These are phyloP conservation scores for Torulaspora indica DNA, from an alignment of 805 yeast genomes.

Conservation along the genomic window DNA sequence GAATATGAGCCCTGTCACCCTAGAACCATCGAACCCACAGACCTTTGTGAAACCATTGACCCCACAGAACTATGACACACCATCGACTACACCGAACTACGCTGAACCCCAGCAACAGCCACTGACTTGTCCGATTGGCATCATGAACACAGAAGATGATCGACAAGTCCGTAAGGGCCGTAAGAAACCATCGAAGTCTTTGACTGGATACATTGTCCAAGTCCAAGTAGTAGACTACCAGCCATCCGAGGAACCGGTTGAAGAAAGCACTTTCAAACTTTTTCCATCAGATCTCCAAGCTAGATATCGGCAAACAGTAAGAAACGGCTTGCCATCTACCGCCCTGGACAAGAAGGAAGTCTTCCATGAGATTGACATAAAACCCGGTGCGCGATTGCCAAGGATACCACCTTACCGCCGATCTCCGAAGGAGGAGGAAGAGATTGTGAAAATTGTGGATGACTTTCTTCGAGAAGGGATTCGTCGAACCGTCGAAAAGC, in stretches of 20 bases:
- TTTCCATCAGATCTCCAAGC: background rate
- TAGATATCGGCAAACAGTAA: background rate
- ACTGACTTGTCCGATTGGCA: too few species aligned
- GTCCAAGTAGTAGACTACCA: too few species aligned
- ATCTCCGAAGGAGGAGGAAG: background rate
- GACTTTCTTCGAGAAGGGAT: background rate
- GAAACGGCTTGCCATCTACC: background rate
- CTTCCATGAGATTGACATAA: background rate
- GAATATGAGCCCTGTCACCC: background rate
- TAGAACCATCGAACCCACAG: too few species aligned
- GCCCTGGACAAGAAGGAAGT: background rate
- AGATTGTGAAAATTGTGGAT: background rate
- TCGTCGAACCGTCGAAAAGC: constrained; percentile 8
- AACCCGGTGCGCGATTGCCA: background rate
- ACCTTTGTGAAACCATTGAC: too few species aligned
- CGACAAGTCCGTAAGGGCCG: too few species aligned
- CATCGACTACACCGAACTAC: too few species aligned
- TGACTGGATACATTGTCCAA: too few species aligned
- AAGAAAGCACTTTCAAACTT: background rate
- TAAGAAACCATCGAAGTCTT: too few species aligned
- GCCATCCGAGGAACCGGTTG: too few species aligned
- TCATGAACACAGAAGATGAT: too few species aligned
- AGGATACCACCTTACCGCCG: background rate
- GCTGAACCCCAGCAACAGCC: too few species aligned
- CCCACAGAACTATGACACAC: too few species aligned